These are phyloP conservation scores for Diaporthe sp. DNA, from an alignment of 2,329 filamentous ascomycete species.

Conservation along the genomic window DNA sequence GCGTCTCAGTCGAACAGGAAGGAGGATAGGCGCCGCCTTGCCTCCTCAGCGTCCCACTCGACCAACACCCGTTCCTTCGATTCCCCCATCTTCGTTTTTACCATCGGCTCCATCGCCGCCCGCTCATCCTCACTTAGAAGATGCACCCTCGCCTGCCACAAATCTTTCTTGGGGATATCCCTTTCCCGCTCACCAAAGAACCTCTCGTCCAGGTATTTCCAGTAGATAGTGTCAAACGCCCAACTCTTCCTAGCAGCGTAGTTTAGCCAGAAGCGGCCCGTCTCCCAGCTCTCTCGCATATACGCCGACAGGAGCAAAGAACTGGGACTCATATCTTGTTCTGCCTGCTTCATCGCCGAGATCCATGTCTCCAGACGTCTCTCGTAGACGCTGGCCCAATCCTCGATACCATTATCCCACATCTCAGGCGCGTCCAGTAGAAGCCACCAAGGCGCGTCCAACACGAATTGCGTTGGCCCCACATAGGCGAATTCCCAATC, in stretches of 20 bases:
- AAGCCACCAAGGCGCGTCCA: slow-evolving; percentile 55
- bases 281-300: slow-evolving; percentile 44
- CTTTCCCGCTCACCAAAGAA: slow-evolving; percentile 39
- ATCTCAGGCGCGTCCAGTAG: slow-evolving; percentile 50
- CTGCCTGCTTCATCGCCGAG: slow-evolving; percentile 49
- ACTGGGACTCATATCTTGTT: slow-evolving; percentile 37
- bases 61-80: slow-evolving; percentile 5
- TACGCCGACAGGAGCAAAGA: slow-evolving; percentile 43
- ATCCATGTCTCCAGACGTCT: slow-evolving; percentile 52
- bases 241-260: slow-evolving; percentile 42
- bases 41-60: slow-evolving; percentile 3
- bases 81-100: slow-evolving; percentile 43
- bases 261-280: slow-evolving; percentile 42
- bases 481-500: slow-evolving; percentile 58
- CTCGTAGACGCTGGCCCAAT: slow-evolving; percentile 52
- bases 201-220: slow-evolving; percentile 41
- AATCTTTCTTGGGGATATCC: slow-evolving; percentile 31
- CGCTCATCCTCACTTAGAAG: slow-evolving; percentile 44
- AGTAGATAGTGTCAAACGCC: slow-evolving; percentile 42
- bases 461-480: slow-evolving; percentile 49
- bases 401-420: slow-evolving; percentile 50
- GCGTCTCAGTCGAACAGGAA: background rate
- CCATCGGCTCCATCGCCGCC: slow-evolving; percentile 44
- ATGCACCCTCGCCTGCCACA: slow-evolving; percentile 44
- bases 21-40: background rate